Base-by-base conservation (phyloP, 306 rosid genomes). In the Argentina anserina region DNA sequence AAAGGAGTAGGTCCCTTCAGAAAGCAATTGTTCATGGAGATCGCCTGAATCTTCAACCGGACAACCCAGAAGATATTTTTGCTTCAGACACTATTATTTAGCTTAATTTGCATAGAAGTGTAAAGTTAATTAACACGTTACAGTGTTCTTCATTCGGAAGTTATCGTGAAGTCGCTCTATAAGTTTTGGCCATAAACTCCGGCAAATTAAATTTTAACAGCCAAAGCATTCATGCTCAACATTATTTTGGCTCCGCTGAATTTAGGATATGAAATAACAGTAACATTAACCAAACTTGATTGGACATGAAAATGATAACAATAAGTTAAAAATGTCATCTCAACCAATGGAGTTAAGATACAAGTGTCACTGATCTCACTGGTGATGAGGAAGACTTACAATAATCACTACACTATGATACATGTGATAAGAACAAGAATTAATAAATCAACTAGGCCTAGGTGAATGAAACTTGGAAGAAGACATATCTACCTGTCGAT, bases 1-100 rank as follows among this genome's bases (percentile, higher is more conserved):
- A 45, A 43, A 43, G 17, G 41, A 5, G 58, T 67, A 67, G 72
- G 72, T 26, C 72, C 70, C 67, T 61, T 61, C 36, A 15, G 14
- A 34, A 33, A 33, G 14, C 42, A 8, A 33, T 8, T 20, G 13
- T 9, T 34, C 7, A 2, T 18, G 67, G 17, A 18, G 26, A 62
- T 34, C 34, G 15, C 43, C 64, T 18, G 43, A 62, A 62, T 62
- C 67, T 62, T 62, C 67, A 62, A 9, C 25, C 8, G 26, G 15
- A 34, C 67, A 9, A 18, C 4, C n/a, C 7, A 15, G 1, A 34
- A 62, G 43, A 62, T 62, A 7, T 62, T 62, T 62, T 60, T 13
- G 41, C 41, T 31, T n/a, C n/a, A n/a, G n/a, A n/a, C n/a, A n/a
- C n/a, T n/a, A n/a, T n/a, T n/a, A n/a, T n/a, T n/a, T n/a, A n/a